phyloP scores from a whole-genome alignment of 2,329 filamentous ascomycete species.

The Fusarium austroafricanum region DNA sequence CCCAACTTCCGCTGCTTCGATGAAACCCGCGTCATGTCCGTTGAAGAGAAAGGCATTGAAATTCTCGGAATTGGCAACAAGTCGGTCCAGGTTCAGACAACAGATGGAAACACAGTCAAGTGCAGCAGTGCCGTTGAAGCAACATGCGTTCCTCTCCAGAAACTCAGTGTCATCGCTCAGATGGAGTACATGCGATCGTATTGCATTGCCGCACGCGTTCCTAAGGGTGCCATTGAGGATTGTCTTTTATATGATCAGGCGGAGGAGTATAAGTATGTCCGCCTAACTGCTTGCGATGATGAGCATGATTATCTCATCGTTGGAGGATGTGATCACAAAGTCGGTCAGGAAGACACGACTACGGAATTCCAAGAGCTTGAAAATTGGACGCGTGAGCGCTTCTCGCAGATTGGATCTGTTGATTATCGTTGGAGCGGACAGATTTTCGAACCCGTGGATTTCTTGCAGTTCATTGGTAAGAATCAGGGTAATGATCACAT shows the following conservation, averaged over 20 bases:
- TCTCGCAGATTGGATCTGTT: constrained; percentile 59
- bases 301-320: constrained; percentile 66
- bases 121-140: constrained; percentile 64
- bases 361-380: constrained; percentile 64
- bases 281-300: constrained; percentile 64
- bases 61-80: constrained; percentile 47
- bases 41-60: constrained; percentile 59
- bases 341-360: constrained; percentile 62
- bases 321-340: constrained; percentile 68
- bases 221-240: constrained; percentile 64
- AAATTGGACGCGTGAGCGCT: constrained; percentile 64
- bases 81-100: constrained; percentile 59
- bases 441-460: constrained; percentile 66
- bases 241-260: constrained; percentile 66
- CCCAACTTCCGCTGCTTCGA: constrained; percentile 66
- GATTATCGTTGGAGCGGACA: constrained; percentile 70
- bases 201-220: constrained; percentile 66
- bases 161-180: constrained; percentile 63
- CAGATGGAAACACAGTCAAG: constrained; percentile 58
- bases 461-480: constrained; percentile 66
- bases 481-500: constrained; percentile 64
- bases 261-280: constrained; percentile 66
- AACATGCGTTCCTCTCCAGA: constrained; percentile 67
- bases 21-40: constrained; percentile 59
- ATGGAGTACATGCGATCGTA: constrained; percentile 67